Base-by-base conservation (phyloP, 2,329 filamentous ascomycete genomes). In the Cytospora chrysosperma region DNA sequence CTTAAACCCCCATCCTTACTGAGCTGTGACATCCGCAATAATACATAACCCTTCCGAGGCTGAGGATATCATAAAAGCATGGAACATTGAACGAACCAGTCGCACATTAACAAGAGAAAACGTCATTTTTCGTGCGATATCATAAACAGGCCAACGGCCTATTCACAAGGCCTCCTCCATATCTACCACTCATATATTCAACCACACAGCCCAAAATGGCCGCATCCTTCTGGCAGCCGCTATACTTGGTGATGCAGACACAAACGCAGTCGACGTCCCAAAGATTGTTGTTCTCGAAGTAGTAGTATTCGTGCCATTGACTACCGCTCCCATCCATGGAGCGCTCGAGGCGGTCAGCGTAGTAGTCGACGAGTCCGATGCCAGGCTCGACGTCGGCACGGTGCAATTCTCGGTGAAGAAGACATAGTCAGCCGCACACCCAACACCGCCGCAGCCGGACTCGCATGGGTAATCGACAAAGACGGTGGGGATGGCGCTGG, bases 391-490 rank as follows among this genome's bases (percentile, higher is more conserved):
- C 7, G 58, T 55, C 6, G 58, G 34, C n/a, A 10, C 56, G 10
- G 63, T 62, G 21, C 63, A 62, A 28, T 62, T 58, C 24, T 53
- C 59, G 7, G 59, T 62, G 55, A 65, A 65, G 50, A 65, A 65
- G 37, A 65, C 63, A 49, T 65, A 65, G 43, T 62, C 53, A 10
- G 59, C 51, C 28, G 49, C 34, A 61, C 68, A 70, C 10, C 67
- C 65, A 7, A 70, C 53, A 1, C 65, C 64, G 19, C 32, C 49
- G 59, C 68, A 68, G 7, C 54, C 40, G n/a, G 64, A 58, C 15
- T 63, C 32, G 62, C 68, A 70, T 1, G 64, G 65, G 63, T 65
- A 65, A 28, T 64, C 56, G 10, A 59, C 56, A 30, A 62, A 68
- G 0, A 57, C 47, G 12, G 68, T 69, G 26, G 58, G 64, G 17